A percentile compares a stretch with the other conserved stretches of the same genome.
Evolutionary conservation across 192 early-diverging fungal species (phyloP).

Genomic region (Powellomyces hirtus): DNA sequence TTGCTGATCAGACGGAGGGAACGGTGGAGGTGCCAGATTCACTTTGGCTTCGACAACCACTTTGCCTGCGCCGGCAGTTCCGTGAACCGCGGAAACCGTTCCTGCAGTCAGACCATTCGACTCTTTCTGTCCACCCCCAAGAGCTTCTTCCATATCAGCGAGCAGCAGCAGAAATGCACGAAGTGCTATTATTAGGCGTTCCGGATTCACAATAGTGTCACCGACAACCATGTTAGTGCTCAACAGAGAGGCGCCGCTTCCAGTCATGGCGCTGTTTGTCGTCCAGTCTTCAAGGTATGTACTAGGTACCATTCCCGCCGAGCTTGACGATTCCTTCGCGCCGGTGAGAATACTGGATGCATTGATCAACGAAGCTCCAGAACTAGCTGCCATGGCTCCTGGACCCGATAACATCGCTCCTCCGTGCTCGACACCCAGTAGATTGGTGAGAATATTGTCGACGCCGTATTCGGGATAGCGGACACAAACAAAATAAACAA

Average conservation of each 20-base stretch:
- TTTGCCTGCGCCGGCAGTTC: slow-evolving; percentile 16
- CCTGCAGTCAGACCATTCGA: slow-evolving; percentile 23
- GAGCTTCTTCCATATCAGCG: slow-evolving; percentile 63
- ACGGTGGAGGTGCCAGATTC: slow-evolving; percentile 42
- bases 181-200: slow-evolving; percentile 74
- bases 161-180: slow-evolving; percentile 71
- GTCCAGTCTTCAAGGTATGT: slow-evolving; percentile 15
- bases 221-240: slow-evolving; percentile 27
- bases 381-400: not conserved
- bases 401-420: slow-evolving; percentile 1
- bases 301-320: not conserved
- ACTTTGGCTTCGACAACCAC: slow-evolving; percentile 57
- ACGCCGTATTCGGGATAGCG: slow-evolving; percentile 66
- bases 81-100: slow-evolving; percentile 33
- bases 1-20: slow-evolving; percentile 32
- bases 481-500: slow-evolving; percentile 68
- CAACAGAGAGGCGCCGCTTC: not conserved
- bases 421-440: slow-evolving; percentile 60
- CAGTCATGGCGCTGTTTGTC: not conserved
- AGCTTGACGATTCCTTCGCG: not conserved
- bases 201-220: slow-evolving; percentile 54
- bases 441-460: slow-evolving; percentile 60
- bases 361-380: not conserved
- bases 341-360: slow-evolving; percentile 12
- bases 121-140: slow-evolving; percentile 18